Percentiles rank a stretch among this genome's conserved stretches.
Conservation (phyloP, 495 filamentous ascomycete genomes). For the Podospora tetraspora region DNA sequence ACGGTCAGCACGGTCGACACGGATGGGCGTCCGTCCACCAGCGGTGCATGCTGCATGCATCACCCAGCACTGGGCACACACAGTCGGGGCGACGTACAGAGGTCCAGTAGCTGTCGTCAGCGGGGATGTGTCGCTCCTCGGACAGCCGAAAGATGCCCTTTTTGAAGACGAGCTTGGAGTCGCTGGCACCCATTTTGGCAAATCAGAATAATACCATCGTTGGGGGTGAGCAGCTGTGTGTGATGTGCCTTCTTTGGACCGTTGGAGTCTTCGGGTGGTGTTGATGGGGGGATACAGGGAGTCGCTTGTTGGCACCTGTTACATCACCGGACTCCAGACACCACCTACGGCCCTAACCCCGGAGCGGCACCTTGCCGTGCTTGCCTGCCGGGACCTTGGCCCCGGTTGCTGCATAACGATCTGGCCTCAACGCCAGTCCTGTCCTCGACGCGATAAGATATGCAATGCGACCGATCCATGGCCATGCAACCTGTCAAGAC, state of each 20-base stretch:
- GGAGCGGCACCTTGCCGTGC: not conserved
- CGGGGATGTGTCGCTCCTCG: conserved; percentile 79
- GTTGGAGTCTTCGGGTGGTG: not conserved
- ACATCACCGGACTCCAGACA: conserved; percentile 2
- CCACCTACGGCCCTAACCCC: conserved; percentile 26
- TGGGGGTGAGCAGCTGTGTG: not conserved
- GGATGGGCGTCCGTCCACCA: not conserved
- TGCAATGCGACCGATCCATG: not conserved
- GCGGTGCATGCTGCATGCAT: not conserved
- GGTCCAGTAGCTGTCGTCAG: conserved; percentile 89
- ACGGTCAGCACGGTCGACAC: not conserved
- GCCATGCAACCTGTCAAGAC: conserved; percentile 11
- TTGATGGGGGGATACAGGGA: not conserved
- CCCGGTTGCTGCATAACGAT: conserved; percentile 28
- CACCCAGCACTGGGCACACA: not conserved
- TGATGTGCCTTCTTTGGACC: not conserved
- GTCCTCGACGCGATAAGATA: not conserved
- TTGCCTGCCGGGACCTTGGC: not conserved
- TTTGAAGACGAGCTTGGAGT: conserved; percentile 99
- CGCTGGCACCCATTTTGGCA: conserved; percentile 83
- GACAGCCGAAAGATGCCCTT: conserved; percentile 97
- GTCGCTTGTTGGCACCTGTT: conserved; percentile 1
- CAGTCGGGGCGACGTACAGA: conserved; percentile 53
- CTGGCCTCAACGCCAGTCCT: conserved; percentile 27
- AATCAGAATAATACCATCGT: conserved; percentile 23